Evolutionary conservation across 2,329 filamentous ascomycete genomes (phyloP).

Genomic region (Xylogone sp.): DNA sequence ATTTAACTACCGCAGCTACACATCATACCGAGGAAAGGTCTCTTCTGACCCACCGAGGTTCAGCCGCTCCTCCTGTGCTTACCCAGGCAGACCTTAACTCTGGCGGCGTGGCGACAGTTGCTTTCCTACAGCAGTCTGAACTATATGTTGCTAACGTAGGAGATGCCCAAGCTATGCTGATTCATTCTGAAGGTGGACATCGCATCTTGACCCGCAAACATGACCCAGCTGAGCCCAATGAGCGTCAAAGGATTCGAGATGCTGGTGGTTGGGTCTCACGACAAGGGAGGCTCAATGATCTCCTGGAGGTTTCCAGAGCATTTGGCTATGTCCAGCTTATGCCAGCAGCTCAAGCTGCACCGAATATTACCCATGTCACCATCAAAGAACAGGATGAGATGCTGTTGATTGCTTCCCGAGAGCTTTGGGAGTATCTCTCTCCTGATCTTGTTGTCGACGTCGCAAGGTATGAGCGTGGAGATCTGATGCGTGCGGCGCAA

Average conservation of each 20-base stretch:
- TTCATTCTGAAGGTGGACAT: constrained; percentile 81
- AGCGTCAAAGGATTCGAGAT: constrained; percentile 86
- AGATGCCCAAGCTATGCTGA: constrained; percentile 91
- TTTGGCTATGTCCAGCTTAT: constrained; percentile 94
- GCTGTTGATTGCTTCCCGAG: constrained; percentile 83
- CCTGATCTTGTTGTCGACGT: constrained; percentile 91
- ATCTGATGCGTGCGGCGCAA: constrained; percentile 92
- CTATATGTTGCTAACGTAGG: constrained; percentile 94
- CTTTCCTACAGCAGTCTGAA: constrained; percentile 86
- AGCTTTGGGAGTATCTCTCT: constrained; percentile 92
- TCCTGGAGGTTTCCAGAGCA: constrained; percentile 85
- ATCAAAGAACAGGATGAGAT: constrained; percentile 90
- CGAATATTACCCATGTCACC: constrained; percentile 73
- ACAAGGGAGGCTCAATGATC: constrained; percentile 89
- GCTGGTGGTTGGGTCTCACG: constrained; percentile 94
- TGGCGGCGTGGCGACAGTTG: constrained; percentile 86
- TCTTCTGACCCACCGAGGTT: constrained; percentile 64
- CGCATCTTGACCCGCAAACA: constrained; percentile 86
- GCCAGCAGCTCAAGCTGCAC: constrained; percentile 88
- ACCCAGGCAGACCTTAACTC: constrained; percentile 86
- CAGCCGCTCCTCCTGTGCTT: constrained; percentile 69
- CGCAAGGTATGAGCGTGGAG: constrained; percentile 77
- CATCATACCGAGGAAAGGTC: constrained; percentile 75
- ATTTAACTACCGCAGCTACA: constrained; percentile 79
- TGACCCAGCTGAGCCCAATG: constrained; percentile 80